Evolutionary conservation across 2,329 filamentous ascomycete species (phyloP).

Genomic region (Neopestalotiopsis clavispora): DNA sequence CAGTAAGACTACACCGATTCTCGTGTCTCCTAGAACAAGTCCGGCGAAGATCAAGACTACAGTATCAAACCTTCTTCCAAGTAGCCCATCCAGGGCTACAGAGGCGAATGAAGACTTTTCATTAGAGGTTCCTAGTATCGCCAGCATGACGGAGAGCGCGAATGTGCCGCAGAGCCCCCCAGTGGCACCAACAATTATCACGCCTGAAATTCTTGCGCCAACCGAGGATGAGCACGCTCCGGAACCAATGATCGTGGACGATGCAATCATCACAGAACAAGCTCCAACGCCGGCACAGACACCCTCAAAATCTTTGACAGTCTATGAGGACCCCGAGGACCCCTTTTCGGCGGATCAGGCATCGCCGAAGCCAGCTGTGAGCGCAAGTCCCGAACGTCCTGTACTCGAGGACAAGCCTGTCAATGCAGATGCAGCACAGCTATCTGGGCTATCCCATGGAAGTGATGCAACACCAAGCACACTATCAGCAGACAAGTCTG

Average conservation of each 20-base stretch:
- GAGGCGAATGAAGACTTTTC: conserved; percentile 56
- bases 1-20: conserved; percentile 32
- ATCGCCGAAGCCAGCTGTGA: conserved; percentile 51
- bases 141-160: conserved; percentile 38
- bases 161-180: conserved; percentile 28
- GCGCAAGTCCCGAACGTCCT: conserved; percentile 39
- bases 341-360: conserved; percentile 57
- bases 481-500: conserved; percentile 56
- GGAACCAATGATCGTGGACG: not conserved
- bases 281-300: conserved; percentile 25
- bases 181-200: conserved; percentile 45
- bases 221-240: conserved; percentile 11
- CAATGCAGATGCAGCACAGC: conserved; percentile 56
- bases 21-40: conserved; percentile 35
- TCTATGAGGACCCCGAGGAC: conserved; percentile 71
- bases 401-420: conserved; percentile 65
- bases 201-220: conserved; percentile 18
- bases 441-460: conserved; percentile 29
- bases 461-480: conserved; percentile 24
- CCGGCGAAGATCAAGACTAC: conserved; percentile 43
- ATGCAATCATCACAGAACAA: conserved; percentile 17
- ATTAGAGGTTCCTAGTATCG: conserved; percentile 54
- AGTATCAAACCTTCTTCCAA: conserved; percentile 24
- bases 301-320: conserved; percentile 50
- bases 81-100: conserved; percentile 47